A percentile compares a stretch with the other conserved stretches of the same genome.
phyloP scores from a whole-genome alignment of 2,329 filamentous ascomycete species.

The Penicillium sp. region DNA sequence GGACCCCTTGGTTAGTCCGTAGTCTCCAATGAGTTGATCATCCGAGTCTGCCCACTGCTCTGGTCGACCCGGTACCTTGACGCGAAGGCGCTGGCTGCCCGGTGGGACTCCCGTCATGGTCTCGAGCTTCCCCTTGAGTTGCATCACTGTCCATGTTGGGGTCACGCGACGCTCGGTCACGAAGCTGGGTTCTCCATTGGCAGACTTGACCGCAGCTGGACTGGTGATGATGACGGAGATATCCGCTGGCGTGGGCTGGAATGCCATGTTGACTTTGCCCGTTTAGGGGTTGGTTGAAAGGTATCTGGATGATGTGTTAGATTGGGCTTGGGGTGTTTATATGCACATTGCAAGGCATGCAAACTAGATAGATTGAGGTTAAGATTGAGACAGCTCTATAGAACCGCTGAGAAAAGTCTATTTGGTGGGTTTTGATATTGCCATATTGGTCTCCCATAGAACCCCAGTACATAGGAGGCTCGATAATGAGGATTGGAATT shows the following conservation, averaged over 20 bases:
- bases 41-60: slow-evolving; percentile 64
- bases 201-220: slow-evolving; percentile 15
- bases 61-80: slow-evolving; percentile 60
- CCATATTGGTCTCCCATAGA: slow-evolving; percentile 4
- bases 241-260: slow-evolving; percentile 37
- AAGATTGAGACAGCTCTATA: not conserved
- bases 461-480: not conserved
- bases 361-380: not conserved
- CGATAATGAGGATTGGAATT: not conserved
- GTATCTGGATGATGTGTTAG: not conserved
- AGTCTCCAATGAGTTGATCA: slow-evolving; percentile 58
- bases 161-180: slow-evolving; percentile 86
- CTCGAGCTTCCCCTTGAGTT: slow-evolving; percentile 82
- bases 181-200: slow-evolving; percentile 30
- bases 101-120: slow-evolving; percentile 89
- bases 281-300: not conserved
- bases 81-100: slow-evolving; percentile 65
- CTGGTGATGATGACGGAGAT: slow-evolving; percentile 39
- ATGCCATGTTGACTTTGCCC: slow-evolving; percentile 26
- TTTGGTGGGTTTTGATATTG: slow-evolving; percentile 3
- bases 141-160: slow-evolving; percentile 81
- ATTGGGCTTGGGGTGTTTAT: not conserved
- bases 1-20: slow-evolving; percentile 37
- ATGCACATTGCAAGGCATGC: not conserved
- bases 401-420: not conserved